phyloP scores from a whole-genome alignment of 2,329 filamentous ascomycete species.

The Hymenoscyphus fructigenus region DNA sequence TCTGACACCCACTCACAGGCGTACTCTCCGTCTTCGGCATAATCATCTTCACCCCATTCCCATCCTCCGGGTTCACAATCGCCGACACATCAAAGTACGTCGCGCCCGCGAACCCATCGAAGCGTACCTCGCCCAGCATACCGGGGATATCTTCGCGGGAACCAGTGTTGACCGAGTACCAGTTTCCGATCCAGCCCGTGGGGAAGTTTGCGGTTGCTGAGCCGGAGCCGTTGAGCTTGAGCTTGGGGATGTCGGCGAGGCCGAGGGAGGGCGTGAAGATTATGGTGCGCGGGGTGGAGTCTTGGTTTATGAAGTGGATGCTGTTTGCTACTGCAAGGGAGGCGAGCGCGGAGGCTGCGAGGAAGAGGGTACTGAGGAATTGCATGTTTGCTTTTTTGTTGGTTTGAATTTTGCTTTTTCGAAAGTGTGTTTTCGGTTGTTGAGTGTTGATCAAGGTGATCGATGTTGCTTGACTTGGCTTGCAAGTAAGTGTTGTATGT shows the following conservation, averaged over 20 bases:
- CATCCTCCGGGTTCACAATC: constrained; percentile 53
- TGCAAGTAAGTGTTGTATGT: constrained; percentile 1
- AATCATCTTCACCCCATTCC: constrained; percentile 54
- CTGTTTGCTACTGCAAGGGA: constrained; percentile 47
- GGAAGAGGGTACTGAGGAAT: constrained; percentile 43
- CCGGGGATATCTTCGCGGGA: constrained; percentile 41
- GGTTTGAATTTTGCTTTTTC: too few species aligned
- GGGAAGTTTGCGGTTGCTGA: constrained; percentile 41
- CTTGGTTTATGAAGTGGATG: constrained; percentile 60
- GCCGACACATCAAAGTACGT: constrained; percentile 61
- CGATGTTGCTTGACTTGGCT: constrained; percentile 22
- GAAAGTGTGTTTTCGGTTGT: background rate
- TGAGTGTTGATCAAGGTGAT: constrained; percentile 26
- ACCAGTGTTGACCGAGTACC: constrained; percentile 48
- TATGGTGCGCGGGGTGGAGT: constrained; percentile 42
- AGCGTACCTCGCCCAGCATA: constrained; percentile 54
- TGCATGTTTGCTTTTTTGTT: constrained; percentile 46
- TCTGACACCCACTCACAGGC: constrained; percentile 50
- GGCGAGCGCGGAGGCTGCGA: constrained; percentile 45
- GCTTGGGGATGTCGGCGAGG: constrained; percentile 16
- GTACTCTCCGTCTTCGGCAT: constrained; percentile 43
- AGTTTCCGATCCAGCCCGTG: constrained; percentile 44
- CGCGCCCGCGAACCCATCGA: constrained; percentile 47
- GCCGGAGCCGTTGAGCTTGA: constrained; percentile 27
- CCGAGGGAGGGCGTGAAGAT: constrained; percentile 33